Conservation (phyloP, 768 basidiomycete genomes). For the Trametes elegans region DNA sequence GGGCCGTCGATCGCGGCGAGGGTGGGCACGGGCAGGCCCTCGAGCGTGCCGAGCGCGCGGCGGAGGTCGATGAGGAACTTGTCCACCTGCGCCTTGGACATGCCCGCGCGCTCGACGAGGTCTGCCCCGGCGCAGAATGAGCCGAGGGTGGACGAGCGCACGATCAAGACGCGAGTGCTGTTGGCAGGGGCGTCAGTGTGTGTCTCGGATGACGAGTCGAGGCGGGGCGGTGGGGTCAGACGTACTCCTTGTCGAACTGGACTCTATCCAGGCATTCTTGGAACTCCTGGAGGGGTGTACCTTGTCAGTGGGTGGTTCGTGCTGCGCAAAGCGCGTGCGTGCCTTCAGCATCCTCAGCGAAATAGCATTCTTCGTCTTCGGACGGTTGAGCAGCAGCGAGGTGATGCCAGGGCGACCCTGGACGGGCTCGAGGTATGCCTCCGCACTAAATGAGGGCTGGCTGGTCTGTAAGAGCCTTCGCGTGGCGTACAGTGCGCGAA, state of each 20-base stretch:
- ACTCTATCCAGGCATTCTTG: constrained; percentile 64
- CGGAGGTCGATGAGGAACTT: constrained; percentile 78
- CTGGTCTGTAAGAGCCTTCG: constrained; percentile 11
- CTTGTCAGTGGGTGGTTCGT: constrained; percentile 5
- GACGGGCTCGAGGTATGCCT: constrained; percentile 50
- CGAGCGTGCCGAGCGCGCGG: constrained; percentile 68
- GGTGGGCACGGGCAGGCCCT: constrained; percentile 81
- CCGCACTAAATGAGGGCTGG: constrained; percentile 9
- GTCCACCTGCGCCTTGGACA: constrained; percentile 71
- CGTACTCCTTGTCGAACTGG: constrained; percentile 64
- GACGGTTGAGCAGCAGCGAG: constrained; percentile 77
- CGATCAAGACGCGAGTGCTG: constrained; percentile 75
- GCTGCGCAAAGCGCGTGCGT: constrained; percentile 11
- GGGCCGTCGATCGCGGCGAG: constrained; percentile 93
- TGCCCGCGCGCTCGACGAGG: constrained; percentile 78
- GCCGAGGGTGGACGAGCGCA: constrained; percentile 75
- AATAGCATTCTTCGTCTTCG: constrained; percentile 85
- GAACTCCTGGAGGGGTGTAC: constrained; percentile 52
- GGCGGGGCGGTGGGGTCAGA: neutral
- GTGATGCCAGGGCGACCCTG: constrained; percentile 60
- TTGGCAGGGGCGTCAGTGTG: neutral
- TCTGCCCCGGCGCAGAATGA: constrained; percentile 94
- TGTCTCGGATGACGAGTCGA: too few species aligned
- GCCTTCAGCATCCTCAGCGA: constrained; percentile 72
- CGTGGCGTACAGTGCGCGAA: neutral